These are phyloP conservation scores for Gossypium anomalum DNA, from an alignment of 345 rosid genomes.

Conservation along the genomic window DNA sequence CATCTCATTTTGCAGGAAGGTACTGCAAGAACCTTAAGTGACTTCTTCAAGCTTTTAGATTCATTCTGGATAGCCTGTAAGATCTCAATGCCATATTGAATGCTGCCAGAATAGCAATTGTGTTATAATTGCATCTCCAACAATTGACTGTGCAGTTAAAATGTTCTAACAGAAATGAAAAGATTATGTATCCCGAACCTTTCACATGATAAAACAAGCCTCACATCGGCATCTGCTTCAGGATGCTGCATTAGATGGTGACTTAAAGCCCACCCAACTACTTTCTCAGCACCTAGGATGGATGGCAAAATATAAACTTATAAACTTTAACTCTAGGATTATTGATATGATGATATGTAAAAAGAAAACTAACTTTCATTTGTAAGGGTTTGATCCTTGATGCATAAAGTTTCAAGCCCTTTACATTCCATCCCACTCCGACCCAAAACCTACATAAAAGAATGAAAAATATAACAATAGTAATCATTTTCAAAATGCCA, in stretches of 20 bases:
- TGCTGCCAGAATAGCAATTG: constrained; percentile 50
- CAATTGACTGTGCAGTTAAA: constrained; percentile 21
- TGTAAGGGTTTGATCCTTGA: constrained; percentile 70
- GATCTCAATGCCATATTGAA: constrained; percentile 61
- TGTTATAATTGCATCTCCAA: constrained; percentile 20
- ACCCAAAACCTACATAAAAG: constrained; percentile 49
- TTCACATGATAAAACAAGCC: constrained; percentile 58
- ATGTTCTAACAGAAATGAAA: constrained; percentile 7
- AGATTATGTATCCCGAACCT: constrained; percentile 46
- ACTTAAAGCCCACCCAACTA: constrained; percentile 82
- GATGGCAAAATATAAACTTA: constrained; percentile 10
- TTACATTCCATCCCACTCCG: constrained; percentile 68
- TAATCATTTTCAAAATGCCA: constrained; percentile 5
- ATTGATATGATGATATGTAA: constrained; percentile 3
- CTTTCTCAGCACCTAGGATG: constrained; percentile 74
- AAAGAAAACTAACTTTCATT: constrained; percentile 56
- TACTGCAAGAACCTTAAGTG: constrained; percentile 58
- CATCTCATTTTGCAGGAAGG: constrained; percentile 5
- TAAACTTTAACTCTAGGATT: neutral
- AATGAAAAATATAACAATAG: constrained; percentile 12
- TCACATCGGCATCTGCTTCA: constrained; percentile 51
- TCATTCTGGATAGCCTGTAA: constrained; percentile 66
- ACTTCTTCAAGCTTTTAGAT: constrained; percentile 74
- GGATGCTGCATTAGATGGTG: constrained; percentile 72
- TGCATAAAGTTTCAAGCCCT: constrained; percentile 60